Percentiles rank a stretch among this genome's conserved stretches.
phyloP scores from a whole-genome alignment of 2,329 filamentous ascomycete genomes.

The Ophiostoma sp. region DNA sequence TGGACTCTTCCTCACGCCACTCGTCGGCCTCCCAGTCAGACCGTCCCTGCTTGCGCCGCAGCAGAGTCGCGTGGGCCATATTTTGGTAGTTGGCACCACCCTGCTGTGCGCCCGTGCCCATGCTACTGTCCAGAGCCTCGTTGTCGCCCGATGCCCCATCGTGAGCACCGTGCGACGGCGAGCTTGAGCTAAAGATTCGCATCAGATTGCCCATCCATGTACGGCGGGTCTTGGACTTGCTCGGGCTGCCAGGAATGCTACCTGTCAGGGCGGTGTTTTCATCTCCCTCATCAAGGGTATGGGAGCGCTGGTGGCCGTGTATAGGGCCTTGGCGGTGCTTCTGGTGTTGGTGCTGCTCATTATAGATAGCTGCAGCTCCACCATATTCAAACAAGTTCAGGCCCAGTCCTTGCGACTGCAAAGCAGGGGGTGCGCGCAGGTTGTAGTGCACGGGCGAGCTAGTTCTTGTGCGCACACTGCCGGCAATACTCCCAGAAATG shows the following conservation, averaged over 20 bases:
- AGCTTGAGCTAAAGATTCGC: constrained; percentile 49
- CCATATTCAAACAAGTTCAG: constrained; percentile 7
- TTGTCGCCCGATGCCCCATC: neutral
- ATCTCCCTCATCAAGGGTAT: constrained; percentile 20
- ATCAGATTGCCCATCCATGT: constrained; percentile 65
- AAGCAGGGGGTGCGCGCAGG: constrained; percentile 2
- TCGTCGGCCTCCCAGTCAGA: constrained; percentile 52
- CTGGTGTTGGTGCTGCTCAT: neutral
- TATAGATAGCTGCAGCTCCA: constrained; percentile 11
- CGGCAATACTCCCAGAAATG: neutral
- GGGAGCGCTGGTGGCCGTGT: constrained; percentile 2
- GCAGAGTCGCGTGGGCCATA: constrained; percentile 41
- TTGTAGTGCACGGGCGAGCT: constrained; percentile 13
- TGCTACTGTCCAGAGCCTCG: constrained; percentile 3
- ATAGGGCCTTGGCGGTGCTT: neutral
- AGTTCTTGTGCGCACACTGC: constrained; percentile 4
- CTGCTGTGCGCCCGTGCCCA: constrained; percentile 29
- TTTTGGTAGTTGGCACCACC: constrained; percentile 29
- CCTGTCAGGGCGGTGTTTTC: constrained; percentile 37
- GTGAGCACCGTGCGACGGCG: neutral
- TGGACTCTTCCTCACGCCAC: constrained; percentile 45
- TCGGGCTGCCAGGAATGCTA: constrained; percentile 50
- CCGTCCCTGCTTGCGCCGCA: constrained; percentile 52
- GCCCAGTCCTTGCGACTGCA: neutral
- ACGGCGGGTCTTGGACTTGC: constrained; percentile 51